phyloP scores from a whole-genome alignment of 495 filamentous ascomycete genomes.

The Penicillium ucsense region DNA sequence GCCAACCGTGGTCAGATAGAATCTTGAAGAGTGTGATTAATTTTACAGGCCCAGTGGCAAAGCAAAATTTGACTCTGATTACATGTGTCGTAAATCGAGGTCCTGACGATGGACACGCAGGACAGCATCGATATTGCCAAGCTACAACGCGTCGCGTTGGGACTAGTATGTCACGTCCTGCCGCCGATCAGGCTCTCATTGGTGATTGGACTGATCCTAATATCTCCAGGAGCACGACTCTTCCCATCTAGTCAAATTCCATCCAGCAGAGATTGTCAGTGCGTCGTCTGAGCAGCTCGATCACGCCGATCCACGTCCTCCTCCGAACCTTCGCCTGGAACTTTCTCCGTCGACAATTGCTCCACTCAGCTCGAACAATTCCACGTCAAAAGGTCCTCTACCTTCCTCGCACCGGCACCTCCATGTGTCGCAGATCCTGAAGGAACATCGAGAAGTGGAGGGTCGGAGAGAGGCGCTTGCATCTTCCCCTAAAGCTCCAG shows the following conservation, averaged over 20 bases:
- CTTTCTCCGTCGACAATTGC: background rate
- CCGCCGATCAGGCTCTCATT: constrained; percentile 21
- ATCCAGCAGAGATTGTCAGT: constrained; percentile 5
- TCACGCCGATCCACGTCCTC: background rate
- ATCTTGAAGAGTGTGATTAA: background rate
- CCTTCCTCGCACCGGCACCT: no score
- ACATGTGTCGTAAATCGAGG: background rate
- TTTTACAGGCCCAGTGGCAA: background rate
- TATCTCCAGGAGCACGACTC: constrained; percentile 23
- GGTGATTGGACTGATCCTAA: constrained; percentile 24
- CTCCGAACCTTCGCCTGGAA: constrained; percentile 1
- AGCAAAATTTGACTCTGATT: background rate
- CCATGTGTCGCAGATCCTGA: no score
- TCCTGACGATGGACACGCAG: constrained; percentile 32
- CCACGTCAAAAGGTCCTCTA: constrained; percentile 1
- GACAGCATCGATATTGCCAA: constrained; percentile 41
- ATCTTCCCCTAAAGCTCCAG: background rate
- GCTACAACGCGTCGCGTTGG: constrained; percentile 41
- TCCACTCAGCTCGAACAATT: constrained; percentile 11
- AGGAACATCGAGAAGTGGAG: no score
- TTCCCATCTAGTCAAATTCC: constrained; percentile 14
- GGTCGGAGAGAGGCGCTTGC: no score
- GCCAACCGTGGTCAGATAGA: background rate
- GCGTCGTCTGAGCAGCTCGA: background rate
- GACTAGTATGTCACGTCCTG: constrained; percentile 30